Percentiles rank a stretch among this genome's conserved stretches.
Evolutionary conservation across 495 filamentous ascomycete species (phyloP).

Genomic region (Venustampulla echinocandica): DNA sequence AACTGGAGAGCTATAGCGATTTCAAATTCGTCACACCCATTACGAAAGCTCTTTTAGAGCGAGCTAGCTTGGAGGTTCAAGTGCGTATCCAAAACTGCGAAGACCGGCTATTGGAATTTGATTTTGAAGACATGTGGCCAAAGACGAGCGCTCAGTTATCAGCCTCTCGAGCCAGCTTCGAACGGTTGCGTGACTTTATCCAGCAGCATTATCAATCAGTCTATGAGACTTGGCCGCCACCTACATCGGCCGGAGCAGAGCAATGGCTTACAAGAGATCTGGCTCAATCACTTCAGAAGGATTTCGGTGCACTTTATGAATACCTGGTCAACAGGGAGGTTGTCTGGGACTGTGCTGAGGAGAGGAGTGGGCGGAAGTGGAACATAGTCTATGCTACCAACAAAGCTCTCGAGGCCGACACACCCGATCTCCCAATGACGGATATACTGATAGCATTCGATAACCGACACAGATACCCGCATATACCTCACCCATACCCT

Average conservation of each 20-base stretch:
- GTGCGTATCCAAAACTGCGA: slow-evolving; percentile 54
- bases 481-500: slow-evolving; percentile 63
- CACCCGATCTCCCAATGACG: slow-evolving; percentile 50
- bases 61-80: slow-evolving; percentile 52
- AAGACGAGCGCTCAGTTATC: slow-evolving; percentile 24
- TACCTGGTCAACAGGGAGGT: slow-evolving; percentile 65
- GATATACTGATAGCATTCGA: slow-evolving; percentile 63
- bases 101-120: slow-evolving; percentile 47
- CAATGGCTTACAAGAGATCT: slow-evolving; percentile 54
- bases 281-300: slow-evolving; percentile 48
- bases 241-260: slow-evolving; percentile 31
- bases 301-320: slow-evolving; percentile 63
- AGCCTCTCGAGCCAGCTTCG: slow-evolving; percentile 38
- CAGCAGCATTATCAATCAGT: slow-evolving; percentile 42
- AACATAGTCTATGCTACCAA: slow-evolving; percentile 37
- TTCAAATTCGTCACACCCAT: slow-evolving; percentile 51
- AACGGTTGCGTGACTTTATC: slow-evolving; percentile 48
- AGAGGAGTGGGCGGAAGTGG: slow-evolving; percentile 48
- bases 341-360: slow-evolving; percentile 52
- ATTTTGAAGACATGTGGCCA: slow-evolving; percentile 58
- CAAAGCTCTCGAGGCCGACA: slow-evolving; percentile 50
- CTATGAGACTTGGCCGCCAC: slow-evolving; percentile 49
- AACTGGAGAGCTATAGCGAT: slow-evolving; percentile 45
- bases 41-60: slow-evolving; percentile 54
- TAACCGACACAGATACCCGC: slow-evolving; percentile 50